Base-by-base conservation (phyloP, 2,329 filamentous ascomycete species). In the Tolypocladium pustulatum region DNA sequence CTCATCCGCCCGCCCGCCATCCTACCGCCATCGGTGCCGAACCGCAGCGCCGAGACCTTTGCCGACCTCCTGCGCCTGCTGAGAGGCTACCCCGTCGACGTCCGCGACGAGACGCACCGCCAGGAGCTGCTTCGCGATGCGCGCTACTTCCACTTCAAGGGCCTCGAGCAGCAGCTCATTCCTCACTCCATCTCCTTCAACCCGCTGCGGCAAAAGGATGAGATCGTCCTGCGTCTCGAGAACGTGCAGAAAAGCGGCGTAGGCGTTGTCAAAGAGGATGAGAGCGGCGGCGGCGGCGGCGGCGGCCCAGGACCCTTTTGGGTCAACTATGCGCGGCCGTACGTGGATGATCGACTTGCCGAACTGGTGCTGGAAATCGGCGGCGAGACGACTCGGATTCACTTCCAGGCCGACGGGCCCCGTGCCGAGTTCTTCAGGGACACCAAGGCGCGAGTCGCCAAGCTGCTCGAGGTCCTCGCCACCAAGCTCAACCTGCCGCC, bases 121-220 rank as follows among this genome's bases (percentile, higher is more conserved):
- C 79, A 83, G 27, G 84, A 89, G 59, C 80, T 97, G 4, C 76
- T 97, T 1, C 82, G 89, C 46, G 93, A 97, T 71, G 94, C 90
- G 62, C 86, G 90, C 57, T 97, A 97, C 72, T 97, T 93, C 72
- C 91, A 96, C 70, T 86, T 97, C 65, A 93, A 92, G 68, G 91
- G 91, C 0, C 76, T 97, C 0, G 93, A 97, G 74, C 93, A 97
- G 73, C 86, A 85, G 63, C 78, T 97, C 13, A 88, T 97, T 51
- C 84, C 89, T 0, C 89, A 92, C 71, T 72, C 83, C 34, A 88
- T 93, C 61, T 84, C 80, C 56, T 91, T 85, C 72, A 96, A 97
- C 67, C 81, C 89, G 40, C 75, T 81, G 20, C 81, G 88, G 2
- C 76, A 81, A 20, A 82, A 82, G 55, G 79, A 83, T 4, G 92